These are phyloP conservation scores for Rhodamnia rubescens DNA, from an alignment of 345 rosid genomes.

Conservation along the genomic window DNA sequence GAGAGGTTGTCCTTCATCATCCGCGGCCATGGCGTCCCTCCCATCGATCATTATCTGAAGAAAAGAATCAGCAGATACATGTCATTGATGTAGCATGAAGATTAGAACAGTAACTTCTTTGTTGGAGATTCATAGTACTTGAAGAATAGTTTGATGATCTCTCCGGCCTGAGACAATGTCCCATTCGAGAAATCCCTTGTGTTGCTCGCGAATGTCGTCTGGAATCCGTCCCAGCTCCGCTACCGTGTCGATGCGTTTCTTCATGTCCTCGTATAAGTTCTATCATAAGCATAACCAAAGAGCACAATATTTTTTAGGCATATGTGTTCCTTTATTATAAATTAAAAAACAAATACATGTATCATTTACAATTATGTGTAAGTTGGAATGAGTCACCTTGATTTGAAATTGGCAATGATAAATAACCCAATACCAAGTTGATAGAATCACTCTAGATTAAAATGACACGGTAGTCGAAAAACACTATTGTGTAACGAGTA, in stretches of 20 bases:
- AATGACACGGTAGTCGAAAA: not conserved
- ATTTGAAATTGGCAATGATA: not conserved
- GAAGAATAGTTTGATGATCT: conserved; percentile 29
- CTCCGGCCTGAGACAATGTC: not conserved
- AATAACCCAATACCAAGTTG: not conserved
- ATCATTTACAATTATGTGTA: not conserved
- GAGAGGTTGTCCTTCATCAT: conserved; percentile 17
- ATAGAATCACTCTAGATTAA: not conserved
- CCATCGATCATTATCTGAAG: conserved; percentile 1
- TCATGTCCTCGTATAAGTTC: conserved; percentile 27
- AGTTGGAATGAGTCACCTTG: not conserved
- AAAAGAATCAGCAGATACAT: not conserved
- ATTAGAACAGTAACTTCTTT: not conserved
- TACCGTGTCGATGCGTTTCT: conserved; percentile 9
- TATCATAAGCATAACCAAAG: not conserved
- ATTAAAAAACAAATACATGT: not conserved
- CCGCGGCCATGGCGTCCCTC: conserved; percentile 9
- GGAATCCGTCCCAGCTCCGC: conserved; percentile 12
- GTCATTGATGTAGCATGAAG: not conserved
- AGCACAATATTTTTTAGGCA: not conserved
- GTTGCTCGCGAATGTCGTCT: conserved; percentile 9
- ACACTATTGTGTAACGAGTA: not conserved
- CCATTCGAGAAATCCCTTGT: conserved; percentile 26
- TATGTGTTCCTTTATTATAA: not conserved
- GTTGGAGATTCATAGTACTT: conserved; percentile 1